Base-by-base conservation (phyloP, 2,329 filamentous ascomycete species). In the Xylariaceae sp. region DNA sequence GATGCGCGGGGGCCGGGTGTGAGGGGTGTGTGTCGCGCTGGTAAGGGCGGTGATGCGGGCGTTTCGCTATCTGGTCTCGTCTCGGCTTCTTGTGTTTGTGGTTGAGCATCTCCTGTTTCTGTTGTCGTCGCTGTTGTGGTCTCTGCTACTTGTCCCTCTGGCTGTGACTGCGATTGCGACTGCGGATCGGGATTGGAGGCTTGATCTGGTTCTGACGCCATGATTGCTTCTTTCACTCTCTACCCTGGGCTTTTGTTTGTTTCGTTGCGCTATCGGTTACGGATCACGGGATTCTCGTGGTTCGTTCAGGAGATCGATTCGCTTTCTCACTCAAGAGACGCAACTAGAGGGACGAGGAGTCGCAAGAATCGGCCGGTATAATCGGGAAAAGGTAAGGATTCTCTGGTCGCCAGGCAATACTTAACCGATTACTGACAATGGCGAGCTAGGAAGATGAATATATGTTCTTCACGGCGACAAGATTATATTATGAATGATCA, bases 1-100 rank as follows among this genome's bases (percentile, higher is more conserved):
- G 74, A 67, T 1, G 85, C 85, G 65, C 84, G 82, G 2, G 80
- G 80, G 51, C 85, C 85, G 0, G 84, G 82, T 0, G 78, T 74
- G 49, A 74, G 71, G 37, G 77, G 70, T 9, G 74, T 76, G 69
- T 77, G 76, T 18, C 74, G 74, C 52, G 71, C 64, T 0, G 77
- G 78, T 1, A 78, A 56, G 2, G 66, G 70, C 8, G 67, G 65
- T 10, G 68, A 69, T 18, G 59, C 53, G 23, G 66, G 57, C 2
- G 15, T 10, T 45, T 57, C 55, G 39, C n/a, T n/a, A 3, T 53
- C 49, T 37, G 45, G 15, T 54, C 23, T 8, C 42, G 30, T 15
- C 30, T 42, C 37, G 37, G 37, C 53, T 54, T 48, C 48, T 45
- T 61, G 51, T 45, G 58, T 34, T 30, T 56, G 48, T 48, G 10